Evolutionary conservation across 495 filamentous ascomycete genomes (phyloP).

Genomic region (Aspergillus coremiiformis): DNA sequence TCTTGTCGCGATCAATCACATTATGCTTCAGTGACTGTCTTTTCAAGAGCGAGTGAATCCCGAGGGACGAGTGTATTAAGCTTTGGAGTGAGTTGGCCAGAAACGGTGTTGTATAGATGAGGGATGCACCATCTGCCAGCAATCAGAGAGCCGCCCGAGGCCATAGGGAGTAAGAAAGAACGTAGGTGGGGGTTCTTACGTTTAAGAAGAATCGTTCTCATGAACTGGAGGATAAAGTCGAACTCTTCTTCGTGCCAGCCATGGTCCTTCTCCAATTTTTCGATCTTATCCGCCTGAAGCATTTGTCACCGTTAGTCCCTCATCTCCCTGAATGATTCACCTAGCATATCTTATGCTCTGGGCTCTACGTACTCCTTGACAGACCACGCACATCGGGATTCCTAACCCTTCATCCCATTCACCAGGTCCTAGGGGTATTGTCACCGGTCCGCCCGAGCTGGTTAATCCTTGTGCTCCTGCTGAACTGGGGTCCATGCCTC

Average conservation of each 20-base stretch:
- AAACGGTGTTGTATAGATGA: constrained; percentile 84
- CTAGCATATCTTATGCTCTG: background rate
- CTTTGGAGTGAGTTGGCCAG: constrained; percentile 70
- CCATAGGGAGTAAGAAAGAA: background rate
- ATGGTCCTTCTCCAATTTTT: constrained; percentile 75
- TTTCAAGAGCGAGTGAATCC: constrained; percentile 82
- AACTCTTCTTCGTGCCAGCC: constrained; percentile 93
- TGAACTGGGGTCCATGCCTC: constrained; percentile 33
- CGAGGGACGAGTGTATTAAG: constrained; percentile 78
- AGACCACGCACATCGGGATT: constrained; percentile 84
- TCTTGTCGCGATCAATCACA: constrained; percentile 91
- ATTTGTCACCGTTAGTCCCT: constrained; percentile 20
- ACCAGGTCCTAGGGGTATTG: constrained; percentile 75
- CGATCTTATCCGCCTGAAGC: constrained; percentile 76
- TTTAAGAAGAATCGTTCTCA: constrained; percentile 78
- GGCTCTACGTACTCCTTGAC: constrained; percentile 66
- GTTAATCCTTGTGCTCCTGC: constrained; percentile 38
- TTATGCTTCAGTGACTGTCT: constrained; percentile 83
- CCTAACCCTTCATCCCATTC: constrained; percentile 93
- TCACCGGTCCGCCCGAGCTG: constrained; percentile 47
- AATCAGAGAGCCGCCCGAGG: constrained; percentile 15
- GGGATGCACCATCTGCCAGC: constrained; percentile 69
- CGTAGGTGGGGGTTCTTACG: constrained; percentile 44
- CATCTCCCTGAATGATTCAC: background rate
- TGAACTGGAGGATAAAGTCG: constrained; percentile 80